Evolutionary conservation across 306 rosid species (phyloP), one percentile per base, ranked within the genome.

Genomic region (Senna tora): DNA sequence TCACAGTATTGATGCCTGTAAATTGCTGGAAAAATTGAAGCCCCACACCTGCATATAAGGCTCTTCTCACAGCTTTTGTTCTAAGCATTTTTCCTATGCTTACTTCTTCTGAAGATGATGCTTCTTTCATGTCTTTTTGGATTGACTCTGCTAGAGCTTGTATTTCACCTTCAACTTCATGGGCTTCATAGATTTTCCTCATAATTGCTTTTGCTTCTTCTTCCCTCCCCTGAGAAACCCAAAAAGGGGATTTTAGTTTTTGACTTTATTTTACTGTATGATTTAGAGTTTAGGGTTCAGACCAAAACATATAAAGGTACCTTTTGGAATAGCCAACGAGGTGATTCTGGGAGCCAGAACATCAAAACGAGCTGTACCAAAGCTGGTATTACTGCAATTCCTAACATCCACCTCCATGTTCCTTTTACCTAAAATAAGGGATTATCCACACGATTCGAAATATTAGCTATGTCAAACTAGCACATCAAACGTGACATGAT

Each of bases 391-490:
- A 79, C 84, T 12, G 90, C 93, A 16, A 83, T 80, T 50, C 93
- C 90, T 68, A 88, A 43, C 93, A 88, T 88, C 93, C 90, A 88
- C 41, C 93, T 77, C 90, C 93, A 88, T 22, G 88, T 88, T 32
- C 88, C 93, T 0, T 66, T 79, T 58, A 71, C 87, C 92, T 87
- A 79, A 72, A 66, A 59, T 20, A 66, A 45, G 22, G 19, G 4
- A 65, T 62, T 20, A 59, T 2, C 32, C 42, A 38, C 58, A 58
- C 38, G 58, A 36, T 56, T 19, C 30, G 4, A 36, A 36, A 36
- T 3, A 36, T 36, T 7, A 36, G 39, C 8, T 36, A 36, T 36
- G 0, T 36, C 39, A 36, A 39, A 25, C 30, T 25, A 25, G 1
- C 30, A 25, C 3, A 25, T 25, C 30, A 3, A 25, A 25, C 30